A percentile compares a stretch with the other conserved stretches of the same genome.
phyloP scores from a whole-genome alignment of 495 filamentous ascomycete species.

The Neurospora terricola region DNA sequence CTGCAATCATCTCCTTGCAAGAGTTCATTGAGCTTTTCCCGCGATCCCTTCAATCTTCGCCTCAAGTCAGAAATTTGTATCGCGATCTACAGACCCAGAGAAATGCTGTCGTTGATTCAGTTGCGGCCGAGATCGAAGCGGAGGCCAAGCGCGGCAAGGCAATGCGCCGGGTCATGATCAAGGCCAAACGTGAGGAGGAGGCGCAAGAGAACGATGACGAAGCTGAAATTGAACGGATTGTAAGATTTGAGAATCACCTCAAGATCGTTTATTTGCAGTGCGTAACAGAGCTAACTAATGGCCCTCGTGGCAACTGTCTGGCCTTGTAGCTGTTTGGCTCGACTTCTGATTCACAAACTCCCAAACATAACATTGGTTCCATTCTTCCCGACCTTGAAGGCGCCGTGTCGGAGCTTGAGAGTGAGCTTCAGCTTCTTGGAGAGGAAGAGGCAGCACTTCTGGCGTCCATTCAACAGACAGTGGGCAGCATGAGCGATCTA shows the following conservation, averaged over 20 bases:
- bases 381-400: conserved; percentile 58
- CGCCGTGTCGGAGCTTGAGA: conserved; percentile 55
- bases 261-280: neutral
- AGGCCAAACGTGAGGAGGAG: conserved; percentile 42
- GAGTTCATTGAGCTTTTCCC: conserved; percentile 75
- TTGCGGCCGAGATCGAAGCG: conserved; percentile 55
- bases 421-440: conserved; percentile 53
- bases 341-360: conserved; percentile 26
- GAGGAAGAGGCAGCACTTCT: conserved; percentile 52
- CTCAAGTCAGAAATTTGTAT: conserved; percentile 67
- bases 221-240: conserved; percentile 59
- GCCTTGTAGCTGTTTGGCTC: conserved; percentile 51
- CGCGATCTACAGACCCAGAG: conserved; percentile 66
- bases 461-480: conserved; percentile 48
- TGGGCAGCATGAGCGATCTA: conserved; percentile 70
- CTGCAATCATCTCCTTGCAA: conserved; percentile 58
- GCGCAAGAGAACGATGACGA: conserved; percentile 51
- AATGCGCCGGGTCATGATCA: conserved; percentile 52
- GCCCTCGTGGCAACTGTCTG: neutral
- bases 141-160: conserved; percentile 55
- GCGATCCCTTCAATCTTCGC: conserved; percentile 52
- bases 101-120: conserved; percentile 54
- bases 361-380: conserved; percentile 51
- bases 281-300: neutral
- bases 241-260: conserved; percentile 24